Percentiles rank a stretch among this genome's conserved stretches.
phyloP scores from a whole-genome alignment of 2,329 filamentous ascomycete genomes.

The Metarhizium sp. region DNA sequence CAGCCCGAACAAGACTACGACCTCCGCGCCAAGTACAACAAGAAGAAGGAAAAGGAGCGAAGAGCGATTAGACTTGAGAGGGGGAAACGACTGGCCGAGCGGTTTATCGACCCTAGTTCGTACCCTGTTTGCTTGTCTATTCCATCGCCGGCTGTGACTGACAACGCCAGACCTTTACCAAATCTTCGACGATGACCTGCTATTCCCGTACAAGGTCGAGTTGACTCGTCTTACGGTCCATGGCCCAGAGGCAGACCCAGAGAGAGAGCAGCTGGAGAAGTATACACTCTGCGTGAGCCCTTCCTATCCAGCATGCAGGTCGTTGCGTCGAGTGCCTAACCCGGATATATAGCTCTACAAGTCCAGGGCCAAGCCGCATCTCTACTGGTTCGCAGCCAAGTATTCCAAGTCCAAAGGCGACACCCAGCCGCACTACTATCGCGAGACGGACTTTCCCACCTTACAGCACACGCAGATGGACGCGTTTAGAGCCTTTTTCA shows the following conservation, averaged over 20 bases:
- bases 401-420: conserved; percentile 32
- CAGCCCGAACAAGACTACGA: conserved; percentile 29
- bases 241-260: not conserved
- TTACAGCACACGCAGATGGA: conserved; percentile 34
- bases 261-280: not conserved
- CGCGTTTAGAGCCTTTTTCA: conserved; percentile 49
- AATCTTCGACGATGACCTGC: conserved; percentile 47
- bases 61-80: conserved; percentile 25
- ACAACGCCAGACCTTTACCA: conserved; percentile 44
- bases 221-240: conserved; percentile 40
- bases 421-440: conserved; percentile 24
- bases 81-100: conserved; percentile 29
- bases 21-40: conserved; percentile 24
- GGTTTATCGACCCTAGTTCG: conserved; percentile 41
- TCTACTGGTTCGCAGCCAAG: conserved; percentile 52
- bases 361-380: conserved; percentile 46
- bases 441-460: conserved; percentile 28
- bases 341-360: conserved; percentile 52
- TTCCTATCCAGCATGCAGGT: not conserved
- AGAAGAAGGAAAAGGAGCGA: conserved; percentile 20
- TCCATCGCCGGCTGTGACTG: not conserved
- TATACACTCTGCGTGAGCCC: conserved; percentile 43
- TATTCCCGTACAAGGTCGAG: conserved; percentile 56
- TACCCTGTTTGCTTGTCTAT: conserved; percentile 4
- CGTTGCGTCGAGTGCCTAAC: not conserved